These are phyloP conservation scores for Cercophora newfieldiana DNA, from an alignment of 495 filamentous ascomycete genomes.

Conservation along the genomic window DNA sequence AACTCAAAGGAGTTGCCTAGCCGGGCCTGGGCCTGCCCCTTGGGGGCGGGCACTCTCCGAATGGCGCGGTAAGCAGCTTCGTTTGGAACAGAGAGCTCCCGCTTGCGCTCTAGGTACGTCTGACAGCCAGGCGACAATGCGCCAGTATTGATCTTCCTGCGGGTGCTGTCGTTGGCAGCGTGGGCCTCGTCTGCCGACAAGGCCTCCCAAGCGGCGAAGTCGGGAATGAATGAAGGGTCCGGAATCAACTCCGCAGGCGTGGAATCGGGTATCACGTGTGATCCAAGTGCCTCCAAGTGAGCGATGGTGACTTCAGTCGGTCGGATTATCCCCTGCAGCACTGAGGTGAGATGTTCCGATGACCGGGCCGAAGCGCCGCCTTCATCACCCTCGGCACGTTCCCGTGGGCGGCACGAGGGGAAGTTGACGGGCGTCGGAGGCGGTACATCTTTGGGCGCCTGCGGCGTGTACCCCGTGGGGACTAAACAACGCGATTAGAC, in stretches of 20 bases:
- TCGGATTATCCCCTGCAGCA: conserved; percentile 50
- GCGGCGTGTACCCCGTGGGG: conserved; percentile 28
- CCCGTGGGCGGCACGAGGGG: conserved; percentile 44
- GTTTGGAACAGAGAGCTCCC: conserved; percentile 52
- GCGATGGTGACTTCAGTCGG: conserved; percentile 45
- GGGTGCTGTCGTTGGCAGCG: conserved; percentile 44
- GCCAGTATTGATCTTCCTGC: conserved; percentile 44
- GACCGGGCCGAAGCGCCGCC: conserved; percentile 17
- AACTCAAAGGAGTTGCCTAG: conserved; percentile 61
- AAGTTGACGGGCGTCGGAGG: conserved; percentile 55
- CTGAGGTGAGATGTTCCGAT: conserved; percentile 37
- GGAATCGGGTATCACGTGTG: conserved; percentile 49
- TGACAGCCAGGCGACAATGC: conserved; percentile 51
- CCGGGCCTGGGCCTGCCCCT: conserved; percentile 47
- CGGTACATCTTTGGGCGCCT: conserved; percentile 46
- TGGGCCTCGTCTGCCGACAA: conserved; percentile 45
- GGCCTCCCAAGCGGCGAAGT: conserved; percentile 47
- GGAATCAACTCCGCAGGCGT: conserved; percentile 47
- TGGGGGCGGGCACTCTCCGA: conserved; percentile 49
- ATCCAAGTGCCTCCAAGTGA: conserved; percentile 52
- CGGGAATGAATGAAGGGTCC: conserved; percentile 47
- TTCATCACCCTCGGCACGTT: conserved; percentile 15
- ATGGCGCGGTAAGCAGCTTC: conserved; percentile 53
- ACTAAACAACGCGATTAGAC: conserved; percentile 36
- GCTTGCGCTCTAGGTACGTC: conserved; percentile 51